A percentile compares a stretch with the other conserved stretches of the same genome.
Conservation (phyloP, 2,329 filamentous ascomycete species). For the Exophiala spinifera region DNA sequence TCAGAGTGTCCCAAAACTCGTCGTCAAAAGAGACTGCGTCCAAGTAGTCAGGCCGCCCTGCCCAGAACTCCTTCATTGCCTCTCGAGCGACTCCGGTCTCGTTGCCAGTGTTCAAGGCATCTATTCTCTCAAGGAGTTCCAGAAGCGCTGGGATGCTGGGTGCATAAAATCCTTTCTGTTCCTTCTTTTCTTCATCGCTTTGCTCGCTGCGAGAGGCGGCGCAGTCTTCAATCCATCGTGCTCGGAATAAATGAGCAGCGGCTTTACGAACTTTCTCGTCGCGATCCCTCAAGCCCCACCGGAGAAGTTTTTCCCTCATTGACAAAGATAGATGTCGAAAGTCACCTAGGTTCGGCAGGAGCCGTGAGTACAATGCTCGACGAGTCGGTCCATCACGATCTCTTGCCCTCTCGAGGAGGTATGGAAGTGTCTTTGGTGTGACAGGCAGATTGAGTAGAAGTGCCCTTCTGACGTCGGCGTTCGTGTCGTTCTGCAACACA, state of each 20-base stretch:
- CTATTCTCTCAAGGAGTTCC: conserved; percentile 89
- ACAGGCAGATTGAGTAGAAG: conserved; percentile 89
- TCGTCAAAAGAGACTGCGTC: conserved; percentile 46
- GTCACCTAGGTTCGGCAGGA: conserved; percentile 85
- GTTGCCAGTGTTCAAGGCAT: conserved; percentile 83
- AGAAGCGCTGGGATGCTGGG: conserved; percentile 79
- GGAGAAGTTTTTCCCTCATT: conserved; percentile 90
- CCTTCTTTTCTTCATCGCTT: conserved; percentile 15
- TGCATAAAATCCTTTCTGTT: conserved; percentile 49
- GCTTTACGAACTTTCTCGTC: conserved; percentile 94
- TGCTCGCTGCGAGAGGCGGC: conserved; percentile 52
- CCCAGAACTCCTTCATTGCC: conserved; percentile 96
- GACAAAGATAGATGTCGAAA: conserved; percentile 90
- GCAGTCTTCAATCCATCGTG: conserved; percentile 97
- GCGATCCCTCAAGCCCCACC: conserved; percentile 90
- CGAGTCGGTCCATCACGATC: conserved; percentile 84
- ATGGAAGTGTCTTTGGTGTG: conserved; percentile 75
- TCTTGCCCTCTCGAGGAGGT: conserved; percentile 82
- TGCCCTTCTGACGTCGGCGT: conserved; percentile 85
- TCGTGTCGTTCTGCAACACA: conserved; percentile 88
- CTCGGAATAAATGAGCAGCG: conserved; percentile 81
- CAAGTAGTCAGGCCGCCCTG: conserved; percentile 66
- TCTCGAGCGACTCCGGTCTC: conserved; percentile 89
- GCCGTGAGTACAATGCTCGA: conserved; percentile 77
- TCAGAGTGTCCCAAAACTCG: conserved; percentile 46